Evolutionary conservation across 1,284 basidiomycete species (phyloP).

Genomic region (Ceratobasidium sp.): DNA sequence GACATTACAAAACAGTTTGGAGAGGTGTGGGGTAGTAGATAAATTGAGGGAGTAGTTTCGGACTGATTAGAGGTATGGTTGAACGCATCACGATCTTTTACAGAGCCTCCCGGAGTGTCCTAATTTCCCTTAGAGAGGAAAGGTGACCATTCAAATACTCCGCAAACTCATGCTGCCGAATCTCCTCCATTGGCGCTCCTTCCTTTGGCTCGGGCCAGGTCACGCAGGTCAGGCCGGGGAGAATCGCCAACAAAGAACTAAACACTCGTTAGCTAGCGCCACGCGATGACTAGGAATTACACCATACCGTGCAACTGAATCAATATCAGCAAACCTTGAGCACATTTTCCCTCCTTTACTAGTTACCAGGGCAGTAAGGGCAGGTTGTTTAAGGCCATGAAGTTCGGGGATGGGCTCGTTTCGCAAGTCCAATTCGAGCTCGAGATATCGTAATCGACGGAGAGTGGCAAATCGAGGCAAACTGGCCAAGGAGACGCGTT

Average conservation of each 20-base stretch:
- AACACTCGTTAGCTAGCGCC: background rate
- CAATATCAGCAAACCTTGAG: background rate
- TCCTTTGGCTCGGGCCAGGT: background rate
- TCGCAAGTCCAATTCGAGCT: background rate
- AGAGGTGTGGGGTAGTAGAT: too few species aligned
- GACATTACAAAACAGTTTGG: too few species aligned
- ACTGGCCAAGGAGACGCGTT: background rate
- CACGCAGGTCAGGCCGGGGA: background rate
- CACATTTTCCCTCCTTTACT: background rate
- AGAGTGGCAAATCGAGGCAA: background rate
- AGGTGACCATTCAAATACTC: background rate
- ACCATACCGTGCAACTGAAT: background rate
- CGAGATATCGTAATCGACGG: background rate
- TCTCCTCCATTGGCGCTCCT: background rate
- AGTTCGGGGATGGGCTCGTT: background rate
- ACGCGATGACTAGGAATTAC: too few species aligned
- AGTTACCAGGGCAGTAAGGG: background rate
- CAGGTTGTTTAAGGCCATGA: background rate
- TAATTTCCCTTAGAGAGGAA: too few species aligned
- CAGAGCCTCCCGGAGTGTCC: too few species aligned
- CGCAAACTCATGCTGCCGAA: background rate
- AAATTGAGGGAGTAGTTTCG: too few species aligned
- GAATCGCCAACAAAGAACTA: background rate
- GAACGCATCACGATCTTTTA: too few species aligned
- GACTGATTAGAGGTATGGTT: too few species aligned